phyloP scores from a whole-genome alignment of 495 filamentous ascomycete genomes.

The Aspergillus mulundensis region DNA sequence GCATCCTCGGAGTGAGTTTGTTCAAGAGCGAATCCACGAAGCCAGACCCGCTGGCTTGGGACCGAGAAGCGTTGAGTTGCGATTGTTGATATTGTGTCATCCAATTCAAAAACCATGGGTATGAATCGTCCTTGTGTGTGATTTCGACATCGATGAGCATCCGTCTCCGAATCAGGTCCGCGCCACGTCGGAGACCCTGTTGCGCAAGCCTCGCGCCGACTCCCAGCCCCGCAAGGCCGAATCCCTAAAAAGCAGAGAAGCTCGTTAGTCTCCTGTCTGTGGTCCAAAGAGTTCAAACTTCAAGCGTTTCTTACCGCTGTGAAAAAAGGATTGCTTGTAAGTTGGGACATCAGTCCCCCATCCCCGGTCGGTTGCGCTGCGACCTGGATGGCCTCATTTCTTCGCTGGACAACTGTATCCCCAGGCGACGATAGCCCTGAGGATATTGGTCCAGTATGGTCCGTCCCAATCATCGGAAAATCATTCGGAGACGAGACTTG shows the following conservation, averaged over 20 bases:
- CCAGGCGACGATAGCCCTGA: constrained; percentile 31
- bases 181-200: constrained; percentile 62
- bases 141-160: constrained; percentile 96
- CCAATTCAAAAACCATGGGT: constrained; percentile 92
- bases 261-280: neutral
- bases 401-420: constrained; percentile 40
- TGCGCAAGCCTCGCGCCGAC: constrained; percentile 72
- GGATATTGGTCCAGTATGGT: constrained; percentile 34
- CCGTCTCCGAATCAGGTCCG: constrained; percentile 69
- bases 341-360: constrained; percentile 47
- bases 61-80: constrained; percentile 40
- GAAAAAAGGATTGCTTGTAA: constrained; percentile 66
- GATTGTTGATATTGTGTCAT: constrained; percentile 75
- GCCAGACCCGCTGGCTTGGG: constrained; percentile 36
- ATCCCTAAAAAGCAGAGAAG: constrained; percentile 43
- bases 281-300: neutral
- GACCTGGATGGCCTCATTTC: constrained; percentile 29
- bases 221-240: constrained; percentile 86
- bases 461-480: constrained; percentile 29
- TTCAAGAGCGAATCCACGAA: constrained; percentile 50
- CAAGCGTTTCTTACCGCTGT: constrained; percentile 48
- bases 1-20: constrained; percentile 58
- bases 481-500: neutral
- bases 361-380: constrained; percentile 33
- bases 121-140: constrained; percentile 85